Evolutionary conservation across 441 rosid species (phyloP), one percentile per base, ranked within the genome.

Genomic region (Jatropha multifida): DNA sequence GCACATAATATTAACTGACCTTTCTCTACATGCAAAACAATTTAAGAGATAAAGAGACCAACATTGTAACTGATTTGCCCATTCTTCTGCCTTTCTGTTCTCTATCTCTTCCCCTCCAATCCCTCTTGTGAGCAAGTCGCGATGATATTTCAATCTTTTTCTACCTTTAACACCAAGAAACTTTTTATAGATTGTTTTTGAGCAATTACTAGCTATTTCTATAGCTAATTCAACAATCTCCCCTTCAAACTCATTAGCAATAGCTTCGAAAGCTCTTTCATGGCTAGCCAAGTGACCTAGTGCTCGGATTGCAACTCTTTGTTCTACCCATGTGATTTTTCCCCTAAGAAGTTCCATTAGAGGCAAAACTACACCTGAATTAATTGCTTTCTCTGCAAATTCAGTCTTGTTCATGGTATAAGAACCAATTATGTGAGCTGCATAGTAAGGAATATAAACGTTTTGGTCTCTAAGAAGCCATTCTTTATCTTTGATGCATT

Each of bases 261-360:
- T 74, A 1, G 80, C 93, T 82, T 86, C 83, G 54, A 92, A 90
- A 9, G 90, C 83, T 78, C 48, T 79, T 13, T 81, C 88, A 74
- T 92, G 88, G 82, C 93, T 88, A 3, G 91, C 94, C 37, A 94
- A 63, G 52, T 92, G 94, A 54, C 93, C 92, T 38, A 91, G 82
- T 38, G 93, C 93, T 46, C 94, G 82, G 58, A 92, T 91, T 4
- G 97, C 97, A 4, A 89, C 97, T 81, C 95, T 44, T 77, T 91
- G 97, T 86, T 94, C 97, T 68, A 90, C 95, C 97, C 97, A 94
- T 71, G 93, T 89, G 76, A 92, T 83, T 56, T 80, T 88, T 9
- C 97, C 97, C 81, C 87, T 90, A 72, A 94, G 74, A 81, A 94
- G 92, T 86, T 90, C 95, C 83, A 94, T 78, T 69, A 94, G 74